Base-by-base conservation (phyloP, 768 basidiomycete species). In the Leccinum subtestaceum region DNA sequence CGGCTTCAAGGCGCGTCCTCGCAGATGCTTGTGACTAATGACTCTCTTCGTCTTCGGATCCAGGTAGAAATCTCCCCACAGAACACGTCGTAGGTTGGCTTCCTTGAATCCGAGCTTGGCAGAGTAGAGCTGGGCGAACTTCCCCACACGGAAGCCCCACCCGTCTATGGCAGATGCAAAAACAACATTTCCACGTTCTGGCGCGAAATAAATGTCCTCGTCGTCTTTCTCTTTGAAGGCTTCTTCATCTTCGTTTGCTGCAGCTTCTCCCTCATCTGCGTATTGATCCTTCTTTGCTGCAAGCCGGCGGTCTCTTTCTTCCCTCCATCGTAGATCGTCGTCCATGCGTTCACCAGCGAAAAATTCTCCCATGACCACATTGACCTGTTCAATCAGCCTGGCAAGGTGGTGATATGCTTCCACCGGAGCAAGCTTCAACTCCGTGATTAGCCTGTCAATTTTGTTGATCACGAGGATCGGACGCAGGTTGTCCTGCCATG, bases 401-500 rank as follows among this genome's bases (percentile, higher is more conserved):
- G 85, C 79, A n/a, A 99, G 84, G 67, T 98, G 96, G 65, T 95
- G 91, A 67, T 98, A 93, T 2, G 94, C 95, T 71, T 98, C 97
- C 3, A 86, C 78, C 1, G 97, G 95, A 0, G 93, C 80, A 13
- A 98, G 82, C 70, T 93, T 91, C 53, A 99, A 85, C 70, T 98
- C 97, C 21, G 91, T 94, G 53, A 98, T 88, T 25, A 98, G 78
- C 50, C 97, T 87, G 74, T 98, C 97, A 62, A 97, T 78, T 73
- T 98, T 98, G 78, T 98, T 98, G 76, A 99, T 92, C 51, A 99
- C 91, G 53, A 99, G 87, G 53, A 99, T 84, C 13, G 97, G 97
- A 5, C 84, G 84, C 43, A 99, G 78, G 59, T 86, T 81, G 69
- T 98, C 95, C 60, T 87, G 77, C 92, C 95, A 95, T 49, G 95